Evolutionary conservation across 495 filamentous ascomycete species (phyloP).

Genomic region (Parathielavia hyrcaniae): DNA sequence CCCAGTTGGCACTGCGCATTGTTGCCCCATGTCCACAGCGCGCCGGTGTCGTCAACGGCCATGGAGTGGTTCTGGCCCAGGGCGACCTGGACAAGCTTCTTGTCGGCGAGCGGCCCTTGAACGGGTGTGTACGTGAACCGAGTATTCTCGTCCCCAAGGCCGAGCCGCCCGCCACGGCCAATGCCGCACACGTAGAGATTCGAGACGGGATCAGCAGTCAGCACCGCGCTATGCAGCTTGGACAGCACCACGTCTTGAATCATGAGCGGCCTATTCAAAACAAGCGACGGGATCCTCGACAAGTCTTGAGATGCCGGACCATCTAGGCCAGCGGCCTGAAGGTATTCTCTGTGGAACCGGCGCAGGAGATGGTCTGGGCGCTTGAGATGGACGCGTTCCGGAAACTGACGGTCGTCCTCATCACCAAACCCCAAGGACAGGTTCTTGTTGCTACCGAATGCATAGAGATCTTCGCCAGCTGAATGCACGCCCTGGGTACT

Average conservation of each 20-base stretch:
- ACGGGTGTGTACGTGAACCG: slow-evolving; percentile 77
- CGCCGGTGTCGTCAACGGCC: slow-evolving; percentile 71
- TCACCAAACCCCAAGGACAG: slow-evolving; percentile 85
- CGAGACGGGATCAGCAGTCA: slow-evolving; percentile 83
- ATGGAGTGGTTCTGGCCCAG: slow-evolving; percentile 89
- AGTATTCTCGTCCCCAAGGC: slow-evolving; percentile 83
- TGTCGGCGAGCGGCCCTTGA: slow-evolving; percentile 62
- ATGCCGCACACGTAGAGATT: slow-evolving; percentile 93
- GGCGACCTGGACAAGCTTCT: slow-evolving; percentile 63
- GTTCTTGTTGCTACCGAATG: slow-evolving; percentile 94
- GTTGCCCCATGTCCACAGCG: slow-evolving; percentile 87
- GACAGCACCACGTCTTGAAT: slow-evolving; percentile 77
- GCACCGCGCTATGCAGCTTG: slow-evolving; percentile 83
- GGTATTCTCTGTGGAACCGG: slow-evolving; percentile 58
- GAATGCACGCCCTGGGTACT: background rate
- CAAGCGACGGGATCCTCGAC: slow-evolving; percentile 57
- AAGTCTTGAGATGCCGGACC: slow-evolving; percentile 32
- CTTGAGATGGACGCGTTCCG: slow-evolving; percentile 69
- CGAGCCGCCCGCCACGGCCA: slow-evolving; percentile 82
- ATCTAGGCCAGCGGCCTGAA: slow-evolving; percentile 34
- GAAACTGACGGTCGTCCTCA: slow-evolving; percentile 87
- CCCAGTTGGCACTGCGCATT: slow-evolving; percentile 85
- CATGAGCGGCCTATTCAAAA: slow-evolving; percentile 61
- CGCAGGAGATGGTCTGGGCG: slow-evolving; percentile 75
- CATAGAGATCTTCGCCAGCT: slow-evolving; percentile 76